Evolutionary conservation across 1,284 basidiomycete genomes (phyloP), one percentile per base, ranked within the genome.

Genomic region (Tilletia setariae): DNA sequence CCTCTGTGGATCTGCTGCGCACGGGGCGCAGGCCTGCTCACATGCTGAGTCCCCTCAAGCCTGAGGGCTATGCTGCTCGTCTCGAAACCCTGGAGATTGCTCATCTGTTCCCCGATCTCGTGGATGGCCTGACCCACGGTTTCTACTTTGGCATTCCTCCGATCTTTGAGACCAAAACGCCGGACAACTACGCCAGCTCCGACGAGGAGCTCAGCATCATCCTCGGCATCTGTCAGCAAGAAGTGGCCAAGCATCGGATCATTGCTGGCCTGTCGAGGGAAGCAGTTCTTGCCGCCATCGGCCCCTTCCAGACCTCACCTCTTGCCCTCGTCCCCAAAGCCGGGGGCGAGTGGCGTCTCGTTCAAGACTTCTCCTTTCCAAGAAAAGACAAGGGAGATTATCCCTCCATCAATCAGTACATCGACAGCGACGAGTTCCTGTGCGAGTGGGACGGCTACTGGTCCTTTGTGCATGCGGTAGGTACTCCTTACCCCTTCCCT

Each of bases 261-360:
- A 23, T 13, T 6, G 53, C 23, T 19, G 23, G 23, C 32, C 19
- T 25, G 4, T 28, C 16, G 2, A 4, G 21, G 8, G 53, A 15
- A 15, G 53, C 25, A 30, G 53, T 56, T 6, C 23, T 13, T 28
- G 19, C 6, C 15, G 6, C 19, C 15, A 7, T 56, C 15, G 53
- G 53, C 7, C 53, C 53, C 32, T 56, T 56, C 25, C 53, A 56
- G 25, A 56, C 53, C 19, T 56, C 53, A 7, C 53, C 53, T 30
- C 23, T 56, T 11, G 53, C 23, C 7, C 15, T 56, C 21, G 23
- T 56, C 6, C 53, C 53, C 3, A 56, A 56, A 23, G 21, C 53
- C 2, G 23, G 23, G 9, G 53, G 53, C 21, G 53, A 23, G 9
- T 15, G 15, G 53, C 53, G 53, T 4, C n/a, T 56, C 8, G 25